Conservation (phyloP, 441 rosid species). For the Gossypium laxum region DNA sequence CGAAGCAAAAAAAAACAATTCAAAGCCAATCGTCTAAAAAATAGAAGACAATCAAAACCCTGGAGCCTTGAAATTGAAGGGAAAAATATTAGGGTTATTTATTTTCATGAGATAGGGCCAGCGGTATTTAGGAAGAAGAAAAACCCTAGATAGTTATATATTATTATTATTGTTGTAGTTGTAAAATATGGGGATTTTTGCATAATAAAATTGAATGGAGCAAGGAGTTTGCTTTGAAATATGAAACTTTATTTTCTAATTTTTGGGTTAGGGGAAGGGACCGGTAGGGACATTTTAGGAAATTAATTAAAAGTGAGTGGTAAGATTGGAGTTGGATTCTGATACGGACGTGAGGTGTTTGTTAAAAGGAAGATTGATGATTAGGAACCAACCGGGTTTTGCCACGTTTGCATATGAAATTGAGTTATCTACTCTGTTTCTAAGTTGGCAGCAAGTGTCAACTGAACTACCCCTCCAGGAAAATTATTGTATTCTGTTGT, state of each 20-base stretch:
- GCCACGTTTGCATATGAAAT: neutral
- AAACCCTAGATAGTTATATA: too few species aligned
- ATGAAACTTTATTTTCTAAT: too few species aligned
- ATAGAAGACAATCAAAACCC: constrained; percentile 13
- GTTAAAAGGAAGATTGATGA: neutral
- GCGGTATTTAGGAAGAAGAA: neutral
- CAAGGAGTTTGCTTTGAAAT: too few species aligned
- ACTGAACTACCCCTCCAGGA: too few species aligned
- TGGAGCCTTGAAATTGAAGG: neutral
- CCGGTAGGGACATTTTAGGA: neutral
- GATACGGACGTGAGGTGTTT: neutral
- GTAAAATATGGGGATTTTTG: constrained; percentile 3
- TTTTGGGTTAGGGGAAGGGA: neutral
- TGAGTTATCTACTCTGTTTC: neutral
- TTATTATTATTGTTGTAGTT: too few species aligned
- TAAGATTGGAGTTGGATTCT: neutral
- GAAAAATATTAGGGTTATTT: neutral
- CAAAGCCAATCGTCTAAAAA: neutral
- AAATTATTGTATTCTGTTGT: too few species aligned
- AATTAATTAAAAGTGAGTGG: neutral
- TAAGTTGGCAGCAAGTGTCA: neutral
- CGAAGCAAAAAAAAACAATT: neutral
- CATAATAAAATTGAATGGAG: neutral
- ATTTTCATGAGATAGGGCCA: neutral
- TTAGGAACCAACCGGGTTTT: neutral